Base-by-base conservation (phyloP, 768 basidiomycete species). In the Auriscalpium microsporum region DNA sequence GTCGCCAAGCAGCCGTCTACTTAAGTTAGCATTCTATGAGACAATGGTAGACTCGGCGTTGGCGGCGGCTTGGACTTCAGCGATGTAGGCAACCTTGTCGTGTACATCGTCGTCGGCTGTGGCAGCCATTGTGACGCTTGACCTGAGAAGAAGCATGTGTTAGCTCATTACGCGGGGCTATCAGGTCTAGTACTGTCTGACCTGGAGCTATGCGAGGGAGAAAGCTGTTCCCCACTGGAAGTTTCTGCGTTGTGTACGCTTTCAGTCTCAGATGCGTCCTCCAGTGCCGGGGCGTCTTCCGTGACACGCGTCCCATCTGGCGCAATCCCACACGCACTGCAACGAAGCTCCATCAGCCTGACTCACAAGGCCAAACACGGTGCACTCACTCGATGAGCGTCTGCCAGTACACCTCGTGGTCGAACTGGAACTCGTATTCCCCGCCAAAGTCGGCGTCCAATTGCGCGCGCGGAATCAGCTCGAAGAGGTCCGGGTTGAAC, bases 371-470 rank as follows among this genome's bases (percentile, higher is more conserved):
- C 34, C 16, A 17, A 33, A 13, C 33, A 42, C 48, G 46, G 14
- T 8, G 7, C 8, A 72, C 78, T 57, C 71, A 89, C 86, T 78
- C 70, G 44, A 87, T 75, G 23, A 93, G 75, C 62, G 87, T 84
- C 56, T 84, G 76, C 91, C 91, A 94, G 66, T 93, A 92, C 38
- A 72, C 78, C 37, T 79, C 73, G 13, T 80, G 77, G 55, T 92
- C 84, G 65, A 87, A 94, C 62, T 88, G 76, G 59, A 78, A 90
- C 55, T 79, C 77, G 67, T 83, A 81, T 2, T 83, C 77, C 1
- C 91, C 91, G 13, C 89, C 90, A 66, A 93, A 91, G 60, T 88
- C 88, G 1, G 82, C 79, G 64, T 92, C 90, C 9, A 94, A 79
- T 54, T 94, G 91, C 4, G 78, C 78, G 8, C 69, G 71, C 6